Conservation (phyloP, 768 basidiomycete species). For the Rossbeevera mucosa region DNA sequence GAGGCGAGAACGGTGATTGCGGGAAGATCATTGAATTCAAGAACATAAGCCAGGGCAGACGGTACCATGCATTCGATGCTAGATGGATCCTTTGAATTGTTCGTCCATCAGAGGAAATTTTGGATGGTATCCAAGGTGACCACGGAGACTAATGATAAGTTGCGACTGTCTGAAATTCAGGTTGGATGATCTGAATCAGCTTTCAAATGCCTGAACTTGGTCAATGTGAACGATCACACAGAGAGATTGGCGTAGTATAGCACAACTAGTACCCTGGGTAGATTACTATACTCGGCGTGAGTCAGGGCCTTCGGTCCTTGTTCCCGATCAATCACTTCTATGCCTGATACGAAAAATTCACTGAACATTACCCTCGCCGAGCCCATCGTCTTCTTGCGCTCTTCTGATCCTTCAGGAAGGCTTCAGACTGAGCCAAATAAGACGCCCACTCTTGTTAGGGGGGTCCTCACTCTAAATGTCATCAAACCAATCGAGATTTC, state of each 20-base stretch:
- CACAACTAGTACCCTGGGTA: too few relatives aligned
- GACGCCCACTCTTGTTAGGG: slow-evolving; percentile 60
- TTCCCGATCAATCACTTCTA: too few relatives aligned
- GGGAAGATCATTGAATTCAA: background rate
- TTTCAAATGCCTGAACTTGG: too few relatives aligned
- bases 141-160: background rate
- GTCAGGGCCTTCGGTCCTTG: too few relatives aligned
- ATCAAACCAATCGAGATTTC: slow-evolving; percentile 81
- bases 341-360: slow-evolving; percentile 36
- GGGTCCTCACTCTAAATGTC: slow-evolving; percentile 57
- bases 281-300: too few relatives aligned
- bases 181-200: too few relatives aligned
- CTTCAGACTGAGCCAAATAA: slow-evolving; percentile 35
- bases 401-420: slow-evolving; percentile 44
- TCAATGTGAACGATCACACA: too few relatives aligned
- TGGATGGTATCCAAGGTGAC: background rate
- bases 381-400: slow-evolving; percentile 67
- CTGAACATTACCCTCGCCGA: slow-evolving; percentile 64
- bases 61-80: too few relatives aligned
- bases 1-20: too few relatives aligned
- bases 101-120: background rate
- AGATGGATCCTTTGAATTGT: too few relatives aligned
- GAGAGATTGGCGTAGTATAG: too few relatives aligned
- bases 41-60: background rate
- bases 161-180: background rate